phyloP scores from a whole-genome alignment of 1,139 yeast species.

The Saccharomyces pastorianus region DNA sequence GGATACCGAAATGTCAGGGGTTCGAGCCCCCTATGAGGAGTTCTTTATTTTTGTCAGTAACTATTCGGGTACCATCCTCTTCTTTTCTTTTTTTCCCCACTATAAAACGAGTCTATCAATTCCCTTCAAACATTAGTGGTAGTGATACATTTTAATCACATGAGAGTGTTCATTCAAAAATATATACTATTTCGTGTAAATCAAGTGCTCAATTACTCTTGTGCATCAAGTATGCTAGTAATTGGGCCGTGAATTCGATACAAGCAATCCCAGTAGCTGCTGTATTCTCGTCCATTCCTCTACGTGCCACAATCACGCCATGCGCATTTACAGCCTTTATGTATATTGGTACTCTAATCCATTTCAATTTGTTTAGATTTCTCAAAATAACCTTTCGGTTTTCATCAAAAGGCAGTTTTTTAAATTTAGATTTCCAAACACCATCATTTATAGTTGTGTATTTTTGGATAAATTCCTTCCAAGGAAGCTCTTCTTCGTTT shows the following conservation, averaged over 20 bases:
- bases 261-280: constrained; percentile 24
- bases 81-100: too few species aligned
- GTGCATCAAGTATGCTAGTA: constrained; percentile 15
- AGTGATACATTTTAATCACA: too few species aligned
- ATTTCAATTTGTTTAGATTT: constrained; percentile 47
- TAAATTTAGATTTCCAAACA: constrained; percentile 13
- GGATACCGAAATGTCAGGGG: constrained; percentile 35
- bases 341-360: constrained; percentile 61
- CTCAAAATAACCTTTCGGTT: constrained; percentile 39
- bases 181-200: background rate
- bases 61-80: too few species aligned
- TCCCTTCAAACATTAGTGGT: background rate
- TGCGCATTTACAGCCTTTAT: constrained; percentile 64
- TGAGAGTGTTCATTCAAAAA: background rate
- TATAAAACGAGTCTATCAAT: background rate
- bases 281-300: constrained; percentile 40
- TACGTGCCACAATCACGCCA: constrained; percentile 62
- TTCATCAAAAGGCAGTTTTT: constrained; percentile 36
- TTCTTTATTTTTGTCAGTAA: constrained; percentile 15
- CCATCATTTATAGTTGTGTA: constrained; percentile 16
- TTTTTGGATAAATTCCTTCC: constrained; percentile 23
- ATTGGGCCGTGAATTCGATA: constrained; percentile 25
- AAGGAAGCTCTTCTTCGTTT: constrained; percentile 8
- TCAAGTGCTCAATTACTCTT: background rate
- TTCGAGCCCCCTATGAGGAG: constrained; percentile 36